Percentiles rank a stretch among this genome's conserved stretches.
Conservation (phyloP, 345 rosid genomes). For the Mallotus nudiflorus region DNA sequence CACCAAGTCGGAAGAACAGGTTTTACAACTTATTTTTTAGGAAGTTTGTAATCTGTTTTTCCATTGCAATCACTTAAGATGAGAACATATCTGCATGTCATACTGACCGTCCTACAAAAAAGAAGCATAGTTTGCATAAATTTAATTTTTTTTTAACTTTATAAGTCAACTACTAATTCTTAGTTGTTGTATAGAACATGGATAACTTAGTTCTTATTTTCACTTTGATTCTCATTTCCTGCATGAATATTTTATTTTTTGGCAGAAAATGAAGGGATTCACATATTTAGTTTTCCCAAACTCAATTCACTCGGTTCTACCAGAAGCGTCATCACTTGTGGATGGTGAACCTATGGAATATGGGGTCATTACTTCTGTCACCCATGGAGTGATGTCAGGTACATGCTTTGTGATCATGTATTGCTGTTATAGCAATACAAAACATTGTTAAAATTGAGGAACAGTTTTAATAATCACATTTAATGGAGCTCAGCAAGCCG, state of each 20-base stretch:
- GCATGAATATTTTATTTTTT: constrained; percentile 16
- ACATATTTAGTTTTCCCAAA: constrained; percentile 85
- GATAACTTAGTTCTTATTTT: not conserved
- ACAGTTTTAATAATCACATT: no score
- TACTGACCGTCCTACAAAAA: not conserved
- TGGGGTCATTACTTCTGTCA: constrained; percentile 79
- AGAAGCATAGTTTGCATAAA: not conserved
- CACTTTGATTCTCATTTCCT: not conserved
- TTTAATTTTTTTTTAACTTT: not conserved
- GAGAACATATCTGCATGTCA: not conserved
- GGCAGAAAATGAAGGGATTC: constrained; percentile 78
- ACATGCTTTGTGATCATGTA: constrained; percentile 4
- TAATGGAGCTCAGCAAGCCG: not conserved
- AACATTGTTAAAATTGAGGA: not conserved
- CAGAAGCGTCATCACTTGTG: constrained; percentile 41
- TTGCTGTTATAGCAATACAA: no score
- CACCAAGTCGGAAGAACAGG: constrained; percentile 90
- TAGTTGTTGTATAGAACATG: not conserved
- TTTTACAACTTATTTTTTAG: constrained; percentile 16
- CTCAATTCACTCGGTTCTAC: constrained; percentile 58
- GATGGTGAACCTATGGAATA: constrained; percentile 63
- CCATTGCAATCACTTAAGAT: not conserved
- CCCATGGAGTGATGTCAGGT: constrained; percentile 84
- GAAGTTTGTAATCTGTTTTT: not conserved
- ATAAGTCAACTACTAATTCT: not conserved